Conservation (phyloP, 805 yeast species). For the Saturnispora besseyi region DNA sequence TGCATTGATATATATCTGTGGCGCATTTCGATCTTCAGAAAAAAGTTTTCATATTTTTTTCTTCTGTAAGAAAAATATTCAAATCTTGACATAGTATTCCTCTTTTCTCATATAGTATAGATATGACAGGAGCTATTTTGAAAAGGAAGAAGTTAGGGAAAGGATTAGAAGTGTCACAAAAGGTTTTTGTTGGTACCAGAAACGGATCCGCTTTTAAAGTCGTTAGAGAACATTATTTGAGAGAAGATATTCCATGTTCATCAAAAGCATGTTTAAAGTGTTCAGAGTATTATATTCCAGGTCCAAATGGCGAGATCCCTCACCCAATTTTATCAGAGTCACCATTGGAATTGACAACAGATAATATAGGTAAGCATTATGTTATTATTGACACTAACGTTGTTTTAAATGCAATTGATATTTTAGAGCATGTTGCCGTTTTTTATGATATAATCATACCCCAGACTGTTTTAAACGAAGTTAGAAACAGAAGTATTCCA, state of each 20-base stretch:
- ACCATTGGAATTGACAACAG: slow-evolving; percentile 41
- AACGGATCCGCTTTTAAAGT: slow-evolving; percentile 86
- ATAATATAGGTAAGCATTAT: slow-evolving; percentile 61
- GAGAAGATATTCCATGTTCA: slow-evolving; percentile 89
- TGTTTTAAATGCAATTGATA: slow-evolving; percentile 78
- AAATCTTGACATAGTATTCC: background rate
- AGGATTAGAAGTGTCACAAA: slow-evolving; percentile 64
- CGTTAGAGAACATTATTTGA: slow-evolving; percentile 87
- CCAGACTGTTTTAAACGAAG: slow-evolving; percentile 91
- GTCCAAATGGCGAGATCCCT: slow-evolving; percentile 60
- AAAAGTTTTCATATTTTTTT: background rate
- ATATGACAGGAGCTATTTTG: slow-evolving; percentile 1
- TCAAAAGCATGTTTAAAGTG: slow-evolving; percentile 65
- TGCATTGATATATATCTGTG: background rate
- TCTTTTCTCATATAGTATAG: background rate
- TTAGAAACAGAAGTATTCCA: slow-evolving; percentile 77
- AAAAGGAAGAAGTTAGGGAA: slow-evolving; percentile 38
- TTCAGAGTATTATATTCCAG: slow-evolving; percentile 42
- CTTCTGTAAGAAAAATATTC: background rate
- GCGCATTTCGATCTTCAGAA: background rate
- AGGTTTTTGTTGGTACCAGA: slow-evolving; percentile 85
- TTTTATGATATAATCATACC: slow-evolving; percentile 91
- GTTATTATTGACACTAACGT: slow-evolving; percentile 82
- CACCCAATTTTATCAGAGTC: slow-evolving; percentile 53
- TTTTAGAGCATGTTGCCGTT: slow-evolving; percentile 66